phyloP scores from a whole-genome alignment of 768 basidiomycete species.

The Saitozyma podzolica region DNA sequence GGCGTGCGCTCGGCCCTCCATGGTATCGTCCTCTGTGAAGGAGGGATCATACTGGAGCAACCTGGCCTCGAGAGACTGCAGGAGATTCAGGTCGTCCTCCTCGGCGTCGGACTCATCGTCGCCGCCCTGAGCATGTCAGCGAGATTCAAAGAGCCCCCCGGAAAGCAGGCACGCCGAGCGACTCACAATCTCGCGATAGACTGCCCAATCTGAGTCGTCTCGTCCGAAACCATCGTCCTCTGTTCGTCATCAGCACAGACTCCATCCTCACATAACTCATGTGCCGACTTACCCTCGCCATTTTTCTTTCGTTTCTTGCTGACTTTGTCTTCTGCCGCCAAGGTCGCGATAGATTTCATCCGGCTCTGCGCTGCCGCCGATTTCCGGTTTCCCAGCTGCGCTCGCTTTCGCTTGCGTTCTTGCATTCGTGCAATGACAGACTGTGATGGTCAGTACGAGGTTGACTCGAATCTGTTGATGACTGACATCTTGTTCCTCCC shows the following conservation, averaged over 20 bases:
- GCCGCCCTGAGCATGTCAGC: constrained; percentile 43
- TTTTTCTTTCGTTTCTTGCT: constrained; percentile 73
- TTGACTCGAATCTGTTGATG: not conserved
- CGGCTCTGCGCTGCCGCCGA: constrained; percentile 90
- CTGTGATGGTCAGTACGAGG: constrained; percentile 53
- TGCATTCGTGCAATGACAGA: constrained; percentile 79
- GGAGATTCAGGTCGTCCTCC: constrained; percentile 74
- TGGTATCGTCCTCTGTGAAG: constrained; percentile 79
- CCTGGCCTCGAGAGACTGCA: constrained; percentile 74
- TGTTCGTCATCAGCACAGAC: not conserved
- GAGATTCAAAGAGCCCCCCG: not conserved
- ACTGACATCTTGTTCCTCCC: constrained; percentile 77
- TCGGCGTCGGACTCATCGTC: constrained; percentile 74
- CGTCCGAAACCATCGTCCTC: constrained; percentile 89
- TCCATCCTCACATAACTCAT: not conserved
- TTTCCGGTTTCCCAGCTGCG: constrained; percentile 84
- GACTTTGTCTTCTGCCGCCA: constrained; percentile 76
- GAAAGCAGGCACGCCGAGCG: not conserved
- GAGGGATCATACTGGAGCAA: constrained; percentile 79
- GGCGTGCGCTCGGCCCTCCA: constrained; percentile 71
- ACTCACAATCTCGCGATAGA: constrained; percentile 92
- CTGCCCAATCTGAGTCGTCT: constrained; percentile 94
- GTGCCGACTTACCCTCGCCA: constrained; percentile 64
- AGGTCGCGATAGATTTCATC: constrained; percentile 91
- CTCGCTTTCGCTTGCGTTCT: constrained; percentile 73